Evolutionary conservation across 805 yeast genomes (phyloP).

Genomic region (Lachancea meyersii): DNA sequence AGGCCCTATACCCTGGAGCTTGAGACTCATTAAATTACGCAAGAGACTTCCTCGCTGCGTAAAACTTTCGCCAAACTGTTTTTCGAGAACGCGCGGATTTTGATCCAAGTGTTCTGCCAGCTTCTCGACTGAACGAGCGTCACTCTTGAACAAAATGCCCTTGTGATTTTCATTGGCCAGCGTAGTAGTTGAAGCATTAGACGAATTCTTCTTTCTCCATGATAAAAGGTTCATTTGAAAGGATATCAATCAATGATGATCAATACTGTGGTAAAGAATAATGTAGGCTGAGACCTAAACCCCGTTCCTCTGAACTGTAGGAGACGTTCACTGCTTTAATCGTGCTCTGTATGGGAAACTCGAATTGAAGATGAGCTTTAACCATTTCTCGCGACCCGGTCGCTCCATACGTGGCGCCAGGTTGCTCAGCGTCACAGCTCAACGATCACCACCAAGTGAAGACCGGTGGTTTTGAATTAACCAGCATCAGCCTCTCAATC

Average conservation of each 20-base stretch:
- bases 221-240: conserved; percentile 8
- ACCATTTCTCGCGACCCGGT: neutral
- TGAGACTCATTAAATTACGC: conserved; percentile 14
- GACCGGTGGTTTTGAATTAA: conserved; percentile 51
- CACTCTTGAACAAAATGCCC: neutral
- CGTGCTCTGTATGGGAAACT: no score
- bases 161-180: conserved; percentile 1
- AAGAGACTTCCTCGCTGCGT: conserved; percentile 23
- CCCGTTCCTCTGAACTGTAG: no score
- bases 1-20: conserved; percentile 53
- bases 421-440: neutral
- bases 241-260: neutral
- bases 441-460: conserved; percentile 54
- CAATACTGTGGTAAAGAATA: neutral
- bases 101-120: conserved; percentile 3
- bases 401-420: neutral
- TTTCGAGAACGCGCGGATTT: conserved; percentile 26
- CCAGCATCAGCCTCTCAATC: conserved; percentile 54
- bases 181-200: conserved; percentile 1
- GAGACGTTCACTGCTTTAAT: no score
- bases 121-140: conserved; percentile 1
- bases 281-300: neutral
- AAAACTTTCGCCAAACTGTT: conserved; percentile 29
- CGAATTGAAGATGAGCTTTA: no score
- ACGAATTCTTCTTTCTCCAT: conserved; percentile 9